Conservation (phyloP, 768 basidiomycete genomes). For the Kwoniella dendrophila region DNA sequence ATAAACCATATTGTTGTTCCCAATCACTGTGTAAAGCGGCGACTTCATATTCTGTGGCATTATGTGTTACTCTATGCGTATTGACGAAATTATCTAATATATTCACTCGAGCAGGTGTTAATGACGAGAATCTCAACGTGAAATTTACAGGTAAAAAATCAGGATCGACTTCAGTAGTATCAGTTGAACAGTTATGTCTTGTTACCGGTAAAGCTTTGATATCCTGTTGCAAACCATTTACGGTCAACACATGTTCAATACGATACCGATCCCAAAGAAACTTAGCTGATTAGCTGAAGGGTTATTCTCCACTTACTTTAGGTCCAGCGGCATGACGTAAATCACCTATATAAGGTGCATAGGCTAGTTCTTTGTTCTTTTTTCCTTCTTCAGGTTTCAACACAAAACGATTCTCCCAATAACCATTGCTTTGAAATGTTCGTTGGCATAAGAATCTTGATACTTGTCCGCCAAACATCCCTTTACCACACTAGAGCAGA, state of each 20-base stretch:
- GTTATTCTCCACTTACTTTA: constrained; percentile 10
- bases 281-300: neutral
- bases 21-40: constrained; percentile 19
- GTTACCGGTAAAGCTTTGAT: constrained; percentile 19
- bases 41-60: constrained; percentile 15
- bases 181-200: constrained; percentile 13
- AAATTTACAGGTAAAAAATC: constrained; percentile 20
- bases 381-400: constrained; percentile 10
- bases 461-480: neutral
- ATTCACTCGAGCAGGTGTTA: constrained; percentile 21
- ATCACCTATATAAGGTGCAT: constrained; percentile 27
- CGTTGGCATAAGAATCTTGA: constrained; percentile 21
- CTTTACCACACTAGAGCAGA: constrained; percentile 27
- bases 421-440: constrained; percentile 21
- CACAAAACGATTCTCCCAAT: constrained; percentile 30
- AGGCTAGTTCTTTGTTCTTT: constrained; percentile 27
- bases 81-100: constrained; percentile 10
- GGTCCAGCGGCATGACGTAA: constrained; percentile 31
- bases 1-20: constrained; percentile 29
- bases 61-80: neutral
- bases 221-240: constrained; percentile 12
- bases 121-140: constrained; percentile 22
- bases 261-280: neutral
- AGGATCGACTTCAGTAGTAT: constrained; percentile 15
- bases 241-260: neutral